Evolutionary conservation across 768 basidiomycete species (phyloP), one percentile per base, ranked within the genome.

Genomic region (Leccinellum luteum): DNA sequence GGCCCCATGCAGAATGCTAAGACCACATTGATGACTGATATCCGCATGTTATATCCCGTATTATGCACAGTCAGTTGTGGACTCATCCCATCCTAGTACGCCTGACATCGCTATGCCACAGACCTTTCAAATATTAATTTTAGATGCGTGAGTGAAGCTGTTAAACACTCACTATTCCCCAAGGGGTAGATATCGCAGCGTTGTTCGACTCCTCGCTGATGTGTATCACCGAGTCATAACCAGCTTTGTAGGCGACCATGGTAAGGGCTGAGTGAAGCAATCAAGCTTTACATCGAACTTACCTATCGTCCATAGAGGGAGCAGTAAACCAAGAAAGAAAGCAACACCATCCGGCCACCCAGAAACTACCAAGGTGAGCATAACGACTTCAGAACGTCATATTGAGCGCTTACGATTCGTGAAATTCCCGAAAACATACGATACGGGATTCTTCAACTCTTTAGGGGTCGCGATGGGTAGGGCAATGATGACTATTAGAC

Each of bases 391-490:
- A 14, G n/a, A 47, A 47, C 10, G 14, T 25, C 13, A 17, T 57
- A 27, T 30, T 3, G 25, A 30, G 7, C 44, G 19, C 77, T 50
- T 48, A 85, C 85, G 64, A 60, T 87, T 87, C 32, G 75, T 73
- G 54, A 86, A 86, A 49, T 83, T 77, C 14, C 82, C 79, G 21
- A 90, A 78, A 0, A 85, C 87, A 56, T 81, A 86, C 7, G 77
- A 76, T 1, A 85, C 79, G 3, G 73, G 76, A 66, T 89, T 90
- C 62, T 71, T 80, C 51, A 84, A 78, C 30, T 82, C 80, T n/a
- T 69, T 69, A 2, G 85, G 85, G 1, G 86, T 85, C 2, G 83
- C 79, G 12, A 76, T 80, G 1, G 87, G 88, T 0, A 90, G 73
- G 3, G 80, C 85, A 51, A 92, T 79, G 51, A 90, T 56, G 32